These are phyloP conservation scores for Anthracocystis walkeri DNA, from an alignment of 1,284 basidiomycete genomes.

Conservation along the genomic window DNA sequence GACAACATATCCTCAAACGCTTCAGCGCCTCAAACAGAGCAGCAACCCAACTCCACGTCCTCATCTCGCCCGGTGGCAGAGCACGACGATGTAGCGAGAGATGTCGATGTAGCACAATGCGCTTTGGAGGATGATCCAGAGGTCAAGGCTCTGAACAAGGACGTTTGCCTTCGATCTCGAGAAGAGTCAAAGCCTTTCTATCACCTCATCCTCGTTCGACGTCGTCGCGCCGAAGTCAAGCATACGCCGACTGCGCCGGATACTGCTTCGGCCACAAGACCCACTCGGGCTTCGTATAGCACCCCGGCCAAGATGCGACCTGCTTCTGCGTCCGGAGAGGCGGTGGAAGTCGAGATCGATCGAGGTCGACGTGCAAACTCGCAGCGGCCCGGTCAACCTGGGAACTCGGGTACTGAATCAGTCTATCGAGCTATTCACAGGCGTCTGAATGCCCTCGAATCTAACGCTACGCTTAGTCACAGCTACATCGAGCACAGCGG, in stretches of 20 bases:
- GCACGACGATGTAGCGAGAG: not conserved
- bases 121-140: constrained; percentile 22
- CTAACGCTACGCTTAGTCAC: constrained; percentile 86
- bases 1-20: constrained; percentile 10
- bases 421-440: constrained; percentile 98
- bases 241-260: not conserved
- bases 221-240: not conserved
- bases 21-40: not conserved
- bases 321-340: not conserved
- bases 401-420: constrained; percentile 73
- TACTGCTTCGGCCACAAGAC: not conserved
- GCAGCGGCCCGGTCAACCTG: constrained; percentile 9
- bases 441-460: constrained; percentile 84
- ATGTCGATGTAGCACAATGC: constrained; percentile 12
- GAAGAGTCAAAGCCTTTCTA: constrained; percentile 13
- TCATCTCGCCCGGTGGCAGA: not conserved
- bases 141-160: not conserved
- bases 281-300: not conserved
- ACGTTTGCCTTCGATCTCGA: constrained; percentile 15
- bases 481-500: constrained; percentile 93
- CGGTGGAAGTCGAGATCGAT: constrained; percentile 10
- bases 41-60: not conserved
- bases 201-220: not conserved
- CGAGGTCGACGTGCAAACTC: constrained; percentile 16
- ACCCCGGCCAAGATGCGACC: not conserved